A percentile compares a stretch with the other conserved stretches of the same genome.
phyloP scores from a whole-genome alignment of 176 grass and related monocot genomes.

The Avena insularis region DNA sequence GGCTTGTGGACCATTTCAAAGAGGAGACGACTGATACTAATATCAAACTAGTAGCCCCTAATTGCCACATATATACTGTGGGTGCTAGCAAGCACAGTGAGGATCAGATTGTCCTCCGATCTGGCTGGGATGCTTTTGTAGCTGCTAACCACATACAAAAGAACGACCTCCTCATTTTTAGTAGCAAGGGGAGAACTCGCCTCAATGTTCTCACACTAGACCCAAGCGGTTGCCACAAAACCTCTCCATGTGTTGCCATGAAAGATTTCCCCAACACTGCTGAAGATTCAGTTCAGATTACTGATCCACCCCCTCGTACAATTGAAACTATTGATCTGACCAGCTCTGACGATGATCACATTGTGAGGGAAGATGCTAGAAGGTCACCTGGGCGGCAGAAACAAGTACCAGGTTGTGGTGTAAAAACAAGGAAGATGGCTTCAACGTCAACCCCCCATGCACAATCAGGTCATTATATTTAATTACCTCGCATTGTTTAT shows the following conservation, averaged over 20 bases:
- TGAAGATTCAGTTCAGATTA: not conserved
- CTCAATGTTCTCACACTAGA: constrained; percentile 4
- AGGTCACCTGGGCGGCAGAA: not conserved
- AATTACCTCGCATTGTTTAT: not conserved
- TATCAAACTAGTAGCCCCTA: constrained; percentile 14
- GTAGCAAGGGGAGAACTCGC: not conserved
- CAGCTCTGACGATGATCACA: not conserved
- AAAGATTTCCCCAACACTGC: not conserved
- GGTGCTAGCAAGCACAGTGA: constrained; percentile 4
- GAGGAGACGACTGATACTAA: not conserved
- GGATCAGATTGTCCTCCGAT: constrained; percentile 17
- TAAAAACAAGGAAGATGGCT: not conserved
- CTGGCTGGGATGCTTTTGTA: constrained; percentile 14
- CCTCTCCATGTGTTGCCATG: not conserved
- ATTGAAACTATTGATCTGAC: not conserved
- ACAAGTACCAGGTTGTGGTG: not conserved
- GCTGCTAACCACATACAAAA: not conserved
- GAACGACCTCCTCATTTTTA: constrained; percentile 10
- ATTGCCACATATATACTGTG: not conserved
- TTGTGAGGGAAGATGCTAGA: not conserved
- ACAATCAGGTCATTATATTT: not conserved
- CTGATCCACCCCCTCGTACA: not conserved
- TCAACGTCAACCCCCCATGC: not conserved
- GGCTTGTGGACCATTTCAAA: not conserved
- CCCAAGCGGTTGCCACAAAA: constrained; percentile 2